Conservation (phyloP, 106 monocot species). For the Posidonia australis region DNA sequence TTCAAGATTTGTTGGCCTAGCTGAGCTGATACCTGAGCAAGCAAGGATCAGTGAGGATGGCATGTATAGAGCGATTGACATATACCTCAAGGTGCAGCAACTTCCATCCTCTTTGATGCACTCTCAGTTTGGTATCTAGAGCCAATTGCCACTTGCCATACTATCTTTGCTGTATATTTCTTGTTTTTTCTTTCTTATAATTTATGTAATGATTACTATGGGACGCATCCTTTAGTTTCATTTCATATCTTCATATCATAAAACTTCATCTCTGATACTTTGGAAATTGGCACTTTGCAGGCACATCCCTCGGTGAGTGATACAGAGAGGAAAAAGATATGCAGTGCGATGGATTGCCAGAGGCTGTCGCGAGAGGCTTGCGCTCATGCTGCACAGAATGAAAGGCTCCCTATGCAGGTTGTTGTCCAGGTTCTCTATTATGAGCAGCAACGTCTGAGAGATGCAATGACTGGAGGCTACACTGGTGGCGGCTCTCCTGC, state of each 20-base stretch:
- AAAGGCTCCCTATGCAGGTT: slow-evolving; percentile 62
- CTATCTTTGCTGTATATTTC: background rate
- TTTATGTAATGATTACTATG: background rate
- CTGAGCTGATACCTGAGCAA: slow-evolving; percentile 67
- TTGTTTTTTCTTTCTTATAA: background rate
- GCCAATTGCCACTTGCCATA: background rate
- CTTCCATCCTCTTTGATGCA: background rate
- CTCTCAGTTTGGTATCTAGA: background rate
- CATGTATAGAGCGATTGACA: slow-evolving; percentile 87
- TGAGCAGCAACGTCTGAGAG: slow-evolving; percentile 61
- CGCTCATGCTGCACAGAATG: slow-evolving; percentile 91
- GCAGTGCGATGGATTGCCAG: slow-evolving; percentile 76
- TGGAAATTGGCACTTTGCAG: slow-evolving; percentile 21
- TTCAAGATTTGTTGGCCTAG: slow-evolving; percentile 48
- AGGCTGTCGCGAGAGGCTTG: slow-evolving; percentile 80
- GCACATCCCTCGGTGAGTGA: slow-evolving; percentile 62
- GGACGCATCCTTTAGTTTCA: no score
- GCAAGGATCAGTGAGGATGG: slow-evolving; percentile 66
- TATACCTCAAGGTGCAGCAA: slow-evolving; percentile 64
- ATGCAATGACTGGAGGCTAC: slow-evolving; percentile 10
- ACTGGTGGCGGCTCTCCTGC: slow-evolving; percentile 38
- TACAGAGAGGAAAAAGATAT: slow-evolving; percentile 61
- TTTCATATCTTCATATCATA: background rate
- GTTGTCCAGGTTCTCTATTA: slow-evolving; percentile 61
- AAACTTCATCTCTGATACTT: background rate